phyloP scores from a whole-genome alignment of 192 early-diverging fungal genomes.

The Entomortierella parvispora region DNA sequence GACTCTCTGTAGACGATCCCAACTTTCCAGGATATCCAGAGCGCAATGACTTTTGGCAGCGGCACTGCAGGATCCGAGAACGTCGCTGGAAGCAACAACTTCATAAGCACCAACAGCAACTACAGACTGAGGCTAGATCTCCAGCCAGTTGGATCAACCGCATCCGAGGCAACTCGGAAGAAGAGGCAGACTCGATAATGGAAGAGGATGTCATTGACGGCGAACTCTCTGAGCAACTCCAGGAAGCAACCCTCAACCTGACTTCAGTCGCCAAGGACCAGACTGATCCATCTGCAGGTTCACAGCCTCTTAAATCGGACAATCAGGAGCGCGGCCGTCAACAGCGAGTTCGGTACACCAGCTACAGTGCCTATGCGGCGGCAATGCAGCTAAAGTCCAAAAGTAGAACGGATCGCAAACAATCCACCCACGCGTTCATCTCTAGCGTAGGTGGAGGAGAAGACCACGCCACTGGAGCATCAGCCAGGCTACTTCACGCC shows the following conservation, averaged over 20 bases:
- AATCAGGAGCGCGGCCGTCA: constrained; percentile 3
- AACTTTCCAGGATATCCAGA: constrained; percentile 39
- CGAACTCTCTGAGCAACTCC: neutral
- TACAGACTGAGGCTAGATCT: neutral
- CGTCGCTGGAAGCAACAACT: constrained; percentile 21
- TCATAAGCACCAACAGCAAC: constrained; percentile 8
- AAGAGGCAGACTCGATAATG: neutral
- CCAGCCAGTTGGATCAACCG: neutral
- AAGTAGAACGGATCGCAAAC: constrained; percentile 14
- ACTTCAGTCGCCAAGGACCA: neutral
- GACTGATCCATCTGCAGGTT: neutral
- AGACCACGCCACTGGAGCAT: neutral
- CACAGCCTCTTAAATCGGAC: neutral
- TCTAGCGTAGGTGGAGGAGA: neutral
- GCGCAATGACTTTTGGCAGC: constrained; percentile 45
- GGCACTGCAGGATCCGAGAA: constrained; percentile 41
- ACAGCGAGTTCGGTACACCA: constrained; percentile 25
- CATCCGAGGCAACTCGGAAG: neutral
- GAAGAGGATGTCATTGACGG: constrained; percentile 4
- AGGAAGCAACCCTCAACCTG: constrained; percentile 2
- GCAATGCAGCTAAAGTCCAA: constrained; percentile 33
- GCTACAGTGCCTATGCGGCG: constrained; percentile 32
- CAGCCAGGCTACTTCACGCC: constrained; percentile 7
- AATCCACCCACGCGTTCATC: constrained; percentile 1
- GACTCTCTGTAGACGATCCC: constrained; percentile 13